Percentiles rank a stretch among this genome's conserved stretches.
phyloP scores from a whole-genome alignment of 176 grass and related monocot genomes.

The Lolium perenne region DNA sequence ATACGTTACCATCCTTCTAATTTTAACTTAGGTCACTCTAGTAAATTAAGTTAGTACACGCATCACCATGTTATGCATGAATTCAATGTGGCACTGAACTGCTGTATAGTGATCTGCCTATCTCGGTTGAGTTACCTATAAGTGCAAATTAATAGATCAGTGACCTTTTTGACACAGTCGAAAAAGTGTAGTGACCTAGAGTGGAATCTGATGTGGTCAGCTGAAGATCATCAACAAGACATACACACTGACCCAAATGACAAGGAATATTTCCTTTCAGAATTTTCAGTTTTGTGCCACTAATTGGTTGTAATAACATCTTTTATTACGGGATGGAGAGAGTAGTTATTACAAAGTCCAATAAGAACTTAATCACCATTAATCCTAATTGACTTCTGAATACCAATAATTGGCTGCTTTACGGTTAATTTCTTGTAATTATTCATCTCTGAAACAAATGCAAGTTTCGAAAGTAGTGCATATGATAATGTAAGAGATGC shows the following conservation, averaged over 20 bases:
- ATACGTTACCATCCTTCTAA: not conserved
- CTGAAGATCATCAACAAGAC: not conserved
- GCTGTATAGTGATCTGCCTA: not conserved
- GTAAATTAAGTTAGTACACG: constrained; percentile 9
- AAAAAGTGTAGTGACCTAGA: not conserved
- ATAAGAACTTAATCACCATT: not conserved
- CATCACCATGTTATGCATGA: not conserved
- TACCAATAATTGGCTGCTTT: not conserved
- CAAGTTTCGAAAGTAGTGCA: constrained; percentile 5
- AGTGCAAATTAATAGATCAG: not conserved
- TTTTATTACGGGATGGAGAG: too few species aligned
- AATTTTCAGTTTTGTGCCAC: not conserved
- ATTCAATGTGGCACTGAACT: not conserved
- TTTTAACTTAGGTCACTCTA: too few species aligned
- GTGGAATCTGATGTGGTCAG: not conserved
- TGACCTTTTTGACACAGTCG: not conserved
- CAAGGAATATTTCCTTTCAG: not conserved
- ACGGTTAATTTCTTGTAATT: not conserved
- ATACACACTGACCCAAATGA: not conserved
- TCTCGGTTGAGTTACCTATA: not conserved
- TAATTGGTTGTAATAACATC: not conserved
- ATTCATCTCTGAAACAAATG: not conserved
- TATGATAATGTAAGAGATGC: not conserved
- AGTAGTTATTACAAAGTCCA: not conserved
- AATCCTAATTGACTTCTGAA: not conserved